These are phyloP conservation scores for Aspergillus sp. DNA, from an alignment of 2,329 filamentous ascomycete genomes.

Conservation along the genomic window DNA sequence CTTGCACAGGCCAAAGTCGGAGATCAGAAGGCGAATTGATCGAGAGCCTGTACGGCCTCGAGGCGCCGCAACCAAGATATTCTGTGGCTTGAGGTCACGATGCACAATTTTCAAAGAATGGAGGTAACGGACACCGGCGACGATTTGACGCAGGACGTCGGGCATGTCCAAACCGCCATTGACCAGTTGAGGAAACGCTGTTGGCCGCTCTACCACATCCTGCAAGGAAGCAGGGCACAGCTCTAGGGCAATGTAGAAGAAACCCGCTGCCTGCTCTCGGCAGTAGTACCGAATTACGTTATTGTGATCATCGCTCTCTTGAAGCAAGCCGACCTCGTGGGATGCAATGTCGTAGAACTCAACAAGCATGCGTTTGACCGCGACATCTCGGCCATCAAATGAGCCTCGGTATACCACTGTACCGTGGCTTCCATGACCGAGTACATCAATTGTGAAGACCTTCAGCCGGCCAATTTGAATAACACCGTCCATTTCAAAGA, in stretches of 20 bases:
- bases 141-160: slow-evolving; percentile 81
- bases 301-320: slow-evolving; percentile 92
- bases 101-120: slow-evolving; percentile 94
- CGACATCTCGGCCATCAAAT: slow-evolving; percentile 89
- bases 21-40: slow-evolving; percentile 83
- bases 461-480: slow-evolving; percentile 62
- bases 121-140: slow-evolving; percentile 82
- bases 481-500: slow-evolving; percentile 59
- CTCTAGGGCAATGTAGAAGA: slow-evolving; percentile 94
- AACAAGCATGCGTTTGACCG: slow-evolving; percentile 94
- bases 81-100: slow-evolving; percentile 95
- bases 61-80: slow-evolving; percentile 78
- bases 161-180: slow-evolving; percentile 68
- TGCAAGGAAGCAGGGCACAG: slow-evolving; percentile 90
- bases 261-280: slow-evolving; percentile 82
- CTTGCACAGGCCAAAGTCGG: slow-evolving; percentile 96
- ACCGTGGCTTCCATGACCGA: slow-evolving; percentile 86
- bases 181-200: slow-evolving; percentile 67
- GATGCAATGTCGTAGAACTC: slow-evolving; percentile 95
- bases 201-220: slow-evolving; percentile 79
- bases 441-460: slow-evolving; percentile 60
- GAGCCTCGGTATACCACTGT: slow-evolving; percentile 94
- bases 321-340: slow-evolving; percentile 84
- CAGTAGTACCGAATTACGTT: slow-evolving; percentile 98
- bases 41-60: slow-evolving; percentile 54